A percentile compares a stretch with the other conserved stretches of the same genome.
phyloP scores from a whole-genome alignment of 208 protist species.

The Sergeia podlipaevii region DNA sequence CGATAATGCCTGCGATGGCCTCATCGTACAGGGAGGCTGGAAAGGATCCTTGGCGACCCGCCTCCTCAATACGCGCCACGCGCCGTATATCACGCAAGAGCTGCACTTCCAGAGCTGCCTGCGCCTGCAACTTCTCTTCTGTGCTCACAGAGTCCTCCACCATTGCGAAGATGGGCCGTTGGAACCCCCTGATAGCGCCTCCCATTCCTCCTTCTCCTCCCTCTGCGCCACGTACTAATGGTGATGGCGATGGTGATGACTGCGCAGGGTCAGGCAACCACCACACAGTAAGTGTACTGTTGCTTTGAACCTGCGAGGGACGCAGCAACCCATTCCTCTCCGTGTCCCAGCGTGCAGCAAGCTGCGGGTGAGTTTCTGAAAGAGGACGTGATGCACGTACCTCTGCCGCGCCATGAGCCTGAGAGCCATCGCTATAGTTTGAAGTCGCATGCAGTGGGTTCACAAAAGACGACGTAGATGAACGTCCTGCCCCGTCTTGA shows the following conservation, averaged over 20 bases:
- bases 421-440: background rate
- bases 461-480: background rate
- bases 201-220: background rate
- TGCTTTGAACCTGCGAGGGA: conserved; percentile 37
- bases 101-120: conserved; percentile 33
- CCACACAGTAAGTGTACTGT: conserved; percentile 57
- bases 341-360: conserved; percentile 45
- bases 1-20: background rate
- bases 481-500: too few relatives aligned
- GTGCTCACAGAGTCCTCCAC: conserved; percentile 30
- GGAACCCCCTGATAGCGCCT: conserved; percentile 19
- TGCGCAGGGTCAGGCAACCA: conserved; percentile 23
- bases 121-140: conserved; percentile 35
- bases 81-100: conserved; percentile 35
- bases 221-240: background rate
- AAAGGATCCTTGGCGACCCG: conserved; percentile 20
- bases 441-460: background rate
- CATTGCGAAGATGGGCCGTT: conserved; percentile 57
- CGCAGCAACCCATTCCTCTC: conserved; percentile 43
- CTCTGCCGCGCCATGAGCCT: background rate
- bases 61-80: conserved; percentile 38
- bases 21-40: conserved; percentile 12
- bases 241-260: background rate
- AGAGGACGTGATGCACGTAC: conserved; percentile 12
- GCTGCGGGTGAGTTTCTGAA: conserved; percentile 31